Evolutionary conservation across 179 eudicot genomes (phyloP).

Genomic region (Gypsophila paniculata): DNA sequence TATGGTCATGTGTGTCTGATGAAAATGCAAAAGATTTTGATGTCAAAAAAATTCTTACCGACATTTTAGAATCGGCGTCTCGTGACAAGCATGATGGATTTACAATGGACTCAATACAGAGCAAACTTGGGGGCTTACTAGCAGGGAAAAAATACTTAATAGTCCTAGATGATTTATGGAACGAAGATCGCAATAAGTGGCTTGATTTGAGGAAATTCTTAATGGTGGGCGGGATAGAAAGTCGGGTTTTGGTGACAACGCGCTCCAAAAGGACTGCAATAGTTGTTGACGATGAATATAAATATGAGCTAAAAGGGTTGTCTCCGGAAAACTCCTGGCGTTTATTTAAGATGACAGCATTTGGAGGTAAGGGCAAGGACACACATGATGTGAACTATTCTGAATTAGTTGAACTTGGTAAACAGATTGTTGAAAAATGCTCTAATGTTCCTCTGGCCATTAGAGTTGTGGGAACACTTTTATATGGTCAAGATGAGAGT

Average conservation of each 20-base stretch:
- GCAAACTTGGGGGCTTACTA: background rate
- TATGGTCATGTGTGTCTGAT: constrained; percentile 11
- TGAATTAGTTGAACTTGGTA: background rate
- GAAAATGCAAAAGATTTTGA: background rate
- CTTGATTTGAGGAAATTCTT: background rate
- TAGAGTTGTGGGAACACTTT: constrained; percentile 18
- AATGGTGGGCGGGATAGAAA: constrained; percentile 2
- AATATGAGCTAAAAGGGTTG: constrained; percentile 9
- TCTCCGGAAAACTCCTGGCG: constrained; percentile 2
- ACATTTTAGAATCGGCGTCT: constrained; percentile 8
- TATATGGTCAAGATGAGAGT: background rate
- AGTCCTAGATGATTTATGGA: constrained; percentile 12
- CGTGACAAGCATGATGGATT: background rate
- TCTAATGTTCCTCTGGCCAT: background rate
- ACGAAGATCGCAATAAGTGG: constrained; percentile 1
- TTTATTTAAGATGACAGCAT: background rate
- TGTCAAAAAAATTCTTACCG: background rate
- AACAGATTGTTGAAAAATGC: background rate
- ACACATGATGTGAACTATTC: background rate
- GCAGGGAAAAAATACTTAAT: background rate
- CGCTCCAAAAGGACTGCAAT: background rate
- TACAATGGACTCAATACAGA: constrained; percentile 1
- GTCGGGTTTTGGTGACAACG: constrained; percentile 7
- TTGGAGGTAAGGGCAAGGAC: background rate
- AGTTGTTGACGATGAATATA: too few relatives aligned